Percentiles rank a stretch among this genome's conserved stretches.
Evolutionary conservation across 1,139 yeast species (phyloP).

Genomic region (Yamadazyma membranifaciens): DNA sequence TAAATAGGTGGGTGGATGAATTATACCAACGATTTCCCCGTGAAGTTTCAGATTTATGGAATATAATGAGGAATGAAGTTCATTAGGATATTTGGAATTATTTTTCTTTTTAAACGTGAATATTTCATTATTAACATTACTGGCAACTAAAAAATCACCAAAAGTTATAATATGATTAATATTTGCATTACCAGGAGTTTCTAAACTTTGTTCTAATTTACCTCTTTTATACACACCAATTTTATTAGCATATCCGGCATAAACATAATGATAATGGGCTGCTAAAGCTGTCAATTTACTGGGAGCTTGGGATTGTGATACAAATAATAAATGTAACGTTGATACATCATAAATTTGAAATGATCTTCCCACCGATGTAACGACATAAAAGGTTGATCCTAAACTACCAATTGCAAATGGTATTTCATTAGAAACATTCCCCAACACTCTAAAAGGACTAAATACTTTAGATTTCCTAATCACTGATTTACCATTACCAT

Average conservation of each 20-base stretch:
- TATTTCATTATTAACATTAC: constrained; percentile 51
- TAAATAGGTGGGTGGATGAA: constrained; percentile 89
- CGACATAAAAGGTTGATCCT: constrained; percentile 85
- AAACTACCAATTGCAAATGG: constrained; percentile 89
- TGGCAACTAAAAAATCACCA: constrained; percentile 75
- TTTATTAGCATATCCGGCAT: constrained; percentile 68
- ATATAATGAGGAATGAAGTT: constrained; percentile 61
- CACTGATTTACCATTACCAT: background rate
- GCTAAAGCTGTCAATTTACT: constrained; percentile 67
- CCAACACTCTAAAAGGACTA: constrained; percentile 50
- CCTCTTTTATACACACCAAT: constrained; percentile 88
- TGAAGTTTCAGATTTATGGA: constrained; percentile 53
- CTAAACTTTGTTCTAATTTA: constrained; percentile 56
- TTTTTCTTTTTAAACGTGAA: constrained; percentile 61
- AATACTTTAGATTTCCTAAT: constrained; percentile 32
- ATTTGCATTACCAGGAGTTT: constrained; percentile 29
- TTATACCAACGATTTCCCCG: constrained; percentile 66
- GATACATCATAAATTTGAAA: constrained; percentile 95
- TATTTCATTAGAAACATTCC: constrained; percentile 70
- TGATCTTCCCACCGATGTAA: constrained; percentile 84
- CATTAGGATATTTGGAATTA: constrained; percentile 53
- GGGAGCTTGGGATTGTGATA: constrained; percentile 76
- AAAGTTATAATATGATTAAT: constrained; percentile 59
- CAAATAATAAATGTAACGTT: constrained; percentile 80
- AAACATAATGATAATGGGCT: constrained; percentile 83